Evolutionary conservation across 106 monocot species (phyloP).

Genomic region (Ottelia alismoides): DNA sequence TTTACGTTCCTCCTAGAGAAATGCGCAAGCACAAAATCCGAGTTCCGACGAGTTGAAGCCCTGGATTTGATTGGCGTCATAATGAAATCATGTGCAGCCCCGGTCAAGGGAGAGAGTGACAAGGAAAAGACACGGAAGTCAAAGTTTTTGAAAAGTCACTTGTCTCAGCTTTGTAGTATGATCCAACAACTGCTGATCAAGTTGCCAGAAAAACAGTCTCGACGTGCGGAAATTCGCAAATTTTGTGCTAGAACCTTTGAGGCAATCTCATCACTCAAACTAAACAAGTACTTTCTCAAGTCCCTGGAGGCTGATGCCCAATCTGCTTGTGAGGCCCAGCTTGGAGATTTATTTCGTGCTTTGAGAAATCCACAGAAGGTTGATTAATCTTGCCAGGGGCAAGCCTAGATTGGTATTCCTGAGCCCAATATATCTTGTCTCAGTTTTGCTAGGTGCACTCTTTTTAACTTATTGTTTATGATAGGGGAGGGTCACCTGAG

Average conservation of each 20-base stretch:
- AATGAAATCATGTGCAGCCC: slow-evolving; percentile 31
- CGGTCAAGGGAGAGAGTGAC: slow-evolving; percentile 14
- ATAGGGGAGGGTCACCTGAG: too few relatives aligned
- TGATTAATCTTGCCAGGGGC: too few relatives aligned
- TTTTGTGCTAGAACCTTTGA: slow-evolving; percentile 46
- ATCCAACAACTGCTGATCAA: slow-evolving; percentile 34
- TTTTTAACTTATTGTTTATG: too few relatives aligned
- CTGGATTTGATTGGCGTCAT: slow-evolving; percentile 53
- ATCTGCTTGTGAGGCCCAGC: slow-evolving; percentile 43
- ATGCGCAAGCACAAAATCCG: slow-evolving; percentile 41
- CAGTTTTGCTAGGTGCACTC: too few relatives aligned
- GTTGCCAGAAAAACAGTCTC: slow-evolving; percentile 53
- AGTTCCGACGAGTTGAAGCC: slow-evolving; percentile 56
- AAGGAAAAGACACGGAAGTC: slow-evolving; percentile 23
- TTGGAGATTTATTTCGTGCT: slow-evolving; percentile 37
- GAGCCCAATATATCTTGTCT: too few relatives aligned
- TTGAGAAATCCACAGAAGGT: slow-evolving; percentile 32
- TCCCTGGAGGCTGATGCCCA: slow-evolving; percentile 42
- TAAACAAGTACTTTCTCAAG: slow-evolving; percentile 55
- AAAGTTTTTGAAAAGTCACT: slow-evolving; percentile 48
- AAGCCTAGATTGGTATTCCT: too few relatives aligned
- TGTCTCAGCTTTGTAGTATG: slow-evolving; percentile 39
- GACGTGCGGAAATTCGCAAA: slow-evolving; percentile 53
- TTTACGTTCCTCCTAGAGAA: slow-evolving; percentile 70
- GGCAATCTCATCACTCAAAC: slow-evolving; percentile 26